Evolutionary conservation across 805 yeast genomes (phyloP), one percentile per base, ranked within the genome.

Genomic region (Starmerella roubikii): DNA sequence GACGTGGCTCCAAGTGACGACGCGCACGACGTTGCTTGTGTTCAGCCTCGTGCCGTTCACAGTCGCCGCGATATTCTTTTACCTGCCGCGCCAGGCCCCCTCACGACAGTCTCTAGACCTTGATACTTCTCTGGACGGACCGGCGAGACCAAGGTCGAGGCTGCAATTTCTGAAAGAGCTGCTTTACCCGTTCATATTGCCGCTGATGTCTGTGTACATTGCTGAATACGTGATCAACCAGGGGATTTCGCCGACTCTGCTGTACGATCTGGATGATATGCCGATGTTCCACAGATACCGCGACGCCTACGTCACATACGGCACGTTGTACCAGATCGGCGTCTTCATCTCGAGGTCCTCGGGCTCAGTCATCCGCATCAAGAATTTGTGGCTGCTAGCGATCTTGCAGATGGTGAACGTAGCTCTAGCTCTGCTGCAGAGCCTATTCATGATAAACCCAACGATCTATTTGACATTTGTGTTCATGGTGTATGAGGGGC

Each of bases 261-360:
- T 88, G 7, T 88, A 80, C 52, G 86, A 88, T 0, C 51, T 84
- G 3, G 71, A 74, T 1, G 67, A 71, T 19, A 66, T 78, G 55
- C 93, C 93, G 3, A 44, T 44, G 47, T 81, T 85, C 52, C 53
- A 60, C 2, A 61, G 70, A 16, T 83, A 71, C 55, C 68, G 96
- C 46, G 97, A 88, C 51, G 78, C 82, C 3, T 88, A 88, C 56
- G 97, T 88, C 12, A 74, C 84, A 0, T 88, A 88, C 54, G 93
- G 94, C 7, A 78, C 93, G 3, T 57, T 86, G 3, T 88, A 88
- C 52, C 97, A 88, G 56, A 54, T 84, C 3, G 98, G 98, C 8
- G 98, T 88, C 0, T 85, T 88, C 52, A 69, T 88, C 1, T 84
- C 96, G 3, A 65, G 97, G 41, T 82, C 96, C 0, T 82, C 94